phyloP scores from a whole-genome alignment of 2,329 filamentous ascomycete genomes.

The Colletotrichum nymphaeae region DNA sequence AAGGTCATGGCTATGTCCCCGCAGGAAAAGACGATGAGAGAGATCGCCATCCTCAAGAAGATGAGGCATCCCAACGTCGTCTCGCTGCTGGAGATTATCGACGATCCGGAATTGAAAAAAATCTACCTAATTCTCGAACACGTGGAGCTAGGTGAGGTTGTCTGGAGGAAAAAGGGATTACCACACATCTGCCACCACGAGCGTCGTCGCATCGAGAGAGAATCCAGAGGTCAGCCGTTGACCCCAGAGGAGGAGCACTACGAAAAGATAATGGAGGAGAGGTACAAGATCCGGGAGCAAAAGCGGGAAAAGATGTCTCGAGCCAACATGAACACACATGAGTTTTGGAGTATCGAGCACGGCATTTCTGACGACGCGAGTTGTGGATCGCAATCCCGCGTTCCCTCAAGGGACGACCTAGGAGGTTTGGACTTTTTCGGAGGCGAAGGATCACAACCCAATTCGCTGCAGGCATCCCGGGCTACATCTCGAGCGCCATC shows the following conservation, averaged over 20 bases:
- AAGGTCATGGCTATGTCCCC: constrained; percentile 75
- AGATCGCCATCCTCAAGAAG: constrained; percentile 98
- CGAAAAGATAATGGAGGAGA: constrained; percentile 68
- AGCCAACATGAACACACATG: constrained; percentile 63
- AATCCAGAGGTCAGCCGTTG: constrained; percentile 70
- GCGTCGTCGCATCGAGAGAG: constrained; percentile 81
- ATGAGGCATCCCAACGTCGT: constrained; percentile 98
- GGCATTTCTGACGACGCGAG: constrained; percentile 68
- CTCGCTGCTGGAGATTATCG: constrained; percentile 94
- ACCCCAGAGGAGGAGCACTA: constrained; percentile 71
- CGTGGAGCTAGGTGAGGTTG: constrained; percentile 92
- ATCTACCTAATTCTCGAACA: constrained; percentile 98
- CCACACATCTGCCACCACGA: constrained; percentile 87
- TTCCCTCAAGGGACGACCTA: constrained; percentile 54
- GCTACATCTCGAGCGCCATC: constrained; percentile 60
- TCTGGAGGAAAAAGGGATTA: constrained; percentile 91
- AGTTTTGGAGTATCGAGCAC: constrained; percentile 88
- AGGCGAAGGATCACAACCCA: constrained; percentile 49
- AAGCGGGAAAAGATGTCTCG: constrained; percentile 67
- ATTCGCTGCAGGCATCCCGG: constrained; percentile 51
- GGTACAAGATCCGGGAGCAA: constrained; percentile 66
- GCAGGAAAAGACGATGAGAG: constrained; percentile 88
- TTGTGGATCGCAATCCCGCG: constrained; percentile 55
- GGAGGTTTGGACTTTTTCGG: constrained; percentile 44
- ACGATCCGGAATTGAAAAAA: constrained; percentile 95